phyloP scores from a whole-genome alignment of 192 early-diverging fungal species.

The Coemansia aciculifera region DNA sequence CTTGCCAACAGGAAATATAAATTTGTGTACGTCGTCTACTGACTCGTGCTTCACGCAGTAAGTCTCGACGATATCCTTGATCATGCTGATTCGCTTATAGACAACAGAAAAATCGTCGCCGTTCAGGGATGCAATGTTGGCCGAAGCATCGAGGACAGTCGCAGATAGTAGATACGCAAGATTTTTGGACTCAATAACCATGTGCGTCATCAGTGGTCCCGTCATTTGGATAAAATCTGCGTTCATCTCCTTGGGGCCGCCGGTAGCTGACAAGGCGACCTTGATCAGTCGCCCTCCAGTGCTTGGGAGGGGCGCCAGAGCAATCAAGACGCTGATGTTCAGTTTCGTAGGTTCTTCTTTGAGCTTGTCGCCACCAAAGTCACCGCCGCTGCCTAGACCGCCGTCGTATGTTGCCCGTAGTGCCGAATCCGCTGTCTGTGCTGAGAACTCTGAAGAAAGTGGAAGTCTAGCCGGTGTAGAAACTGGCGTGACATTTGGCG shows the following conservation, averaged over 20 bases:
- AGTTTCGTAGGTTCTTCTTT: neutral
- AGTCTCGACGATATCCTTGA: constrained; percentile 35
- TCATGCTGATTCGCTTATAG: constrained; percentile 36
- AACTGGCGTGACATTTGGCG: constrained; percentile 2
- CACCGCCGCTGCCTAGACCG: neutral
- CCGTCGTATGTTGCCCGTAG: neutral
- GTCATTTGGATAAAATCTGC: constrained; percentile 45
- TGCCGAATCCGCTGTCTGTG: neutral
- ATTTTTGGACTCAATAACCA: constrained; percentile 29
- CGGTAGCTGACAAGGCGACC: constrained; percentile 31
- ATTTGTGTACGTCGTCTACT: constrained; percentile 36
- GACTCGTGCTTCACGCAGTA: constrained; percentile 18
- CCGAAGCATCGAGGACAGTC: constrained; percentile 42
- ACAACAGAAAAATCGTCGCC: constrained; percentile 49
- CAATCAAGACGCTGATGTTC: constrained; percentile 32
- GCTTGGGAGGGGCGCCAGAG: constrained; percentile 29
- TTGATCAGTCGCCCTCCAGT: constrained; percentile 40
- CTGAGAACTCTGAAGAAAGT: neutral
- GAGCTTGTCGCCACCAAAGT: neutral
- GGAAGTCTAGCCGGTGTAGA: neutral
- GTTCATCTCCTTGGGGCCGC: constrained; percentile 42
- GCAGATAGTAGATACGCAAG: constrained; percentile 42
- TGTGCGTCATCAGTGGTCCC: constrained; percentile 39
- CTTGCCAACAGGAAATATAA: constrained; percentile 37
- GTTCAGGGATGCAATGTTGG: constrained; percentile 48